Evolutionary conservation across 1,139 yeast species (phyloP).

Genomic region (Blastobotrys persicus): DNA sequence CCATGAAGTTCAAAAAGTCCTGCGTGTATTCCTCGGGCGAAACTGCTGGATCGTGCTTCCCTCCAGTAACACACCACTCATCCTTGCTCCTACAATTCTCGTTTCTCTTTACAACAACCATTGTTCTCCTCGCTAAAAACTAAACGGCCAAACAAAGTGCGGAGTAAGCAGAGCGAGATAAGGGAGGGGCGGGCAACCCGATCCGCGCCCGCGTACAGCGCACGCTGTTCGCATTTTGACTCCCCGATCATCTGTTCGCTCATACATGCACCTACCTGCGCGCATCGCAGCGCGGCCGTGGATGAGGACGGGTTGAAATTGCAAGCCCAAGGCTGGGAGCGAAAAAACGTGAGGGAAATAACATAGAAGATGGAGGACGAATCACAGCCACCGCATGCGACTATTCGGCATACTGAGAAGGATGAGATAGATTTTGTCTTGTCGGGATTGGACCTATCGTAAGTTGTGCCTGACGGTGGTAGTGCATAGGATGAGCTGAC

Average conservation of each 20-base stretch:
- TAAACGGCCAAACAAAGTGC: too few species aligned
- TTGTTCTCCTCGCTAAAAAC: background rate
- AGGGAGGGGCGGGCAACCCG: background rate
- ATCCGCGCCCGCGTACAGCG: background rate
- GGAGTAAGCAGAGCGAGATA: background rate
- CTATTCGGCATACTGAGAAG: conserved; percentile 78
- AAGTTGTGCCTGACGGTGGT: conserved; percentile 21
- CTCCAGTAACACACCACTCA: background rate
- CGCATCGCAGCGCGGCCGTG: background rate
- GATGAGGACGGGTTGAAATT: background rate
- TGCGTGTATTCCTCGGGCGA: conserved; percentile 6
- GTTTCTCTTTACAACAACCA: conserved; percentile 4
- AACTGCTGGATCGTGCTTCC: background rate
- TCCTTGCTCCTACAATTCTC: background rate
- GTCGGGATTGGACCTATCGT: conserved; percentile 80
- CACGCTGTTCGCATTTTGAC: too few species aligned
- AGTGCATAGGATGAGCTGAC: background rate
- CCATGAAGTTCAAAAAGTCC: conserved; percentile 75
- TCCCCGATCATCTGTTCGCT: too few species aligned
- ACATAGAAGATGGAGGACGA: conserved; percentile 35
- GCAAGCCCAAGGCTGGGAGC: background rate
- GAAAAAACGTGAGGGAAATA: background rate
- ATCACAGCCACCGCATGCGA: conserved; percentile 68
- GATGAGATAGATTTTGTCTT: conserved; percentile 90
- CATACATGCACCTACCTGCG: conserved; percentile 9